Evolutionary conservation across 2,329 filamentous ascomycete species (phyloP), one percentile per base, ranked within the genome.

Genomic region (Nemania sp.): DNA sequence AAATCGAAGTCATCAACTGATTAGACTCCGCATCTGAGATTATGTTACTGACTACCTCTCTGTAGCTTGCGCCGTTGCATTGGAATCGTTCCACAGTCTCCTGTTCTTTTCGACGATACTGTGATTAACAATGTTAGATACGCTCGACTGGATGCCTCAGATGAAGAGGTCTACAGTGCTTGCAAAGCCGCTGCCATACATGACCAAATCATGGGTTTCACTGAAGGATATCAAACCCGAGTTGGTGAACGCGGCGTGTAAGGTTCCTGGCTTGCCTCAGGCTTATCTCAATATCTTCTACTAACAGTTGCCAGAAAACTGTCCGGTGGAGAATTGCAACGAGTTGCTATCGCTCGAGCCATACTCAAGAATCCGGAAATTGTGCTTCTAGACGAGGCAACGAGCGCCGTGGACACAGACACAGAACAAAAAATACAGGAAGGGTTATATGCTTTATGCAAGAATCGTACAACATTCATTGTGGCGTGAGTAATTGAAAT

Each of bases 351-450:
- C 70, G 87, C 87, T 7, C 84, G 90, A 25, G 89, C 90, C 1
- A 83, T 94, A 49, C 78, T 93, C 65, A 90, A 91, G 74, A 83
- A 84, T 60, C 90, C 90, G 0, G 87, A 90, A 57, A 87, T 93
- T 61, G 85, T 94, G 10, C 81, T 94, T 40, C 81, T 94, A 0
- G 90, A 94, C 65, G 90, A 93, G 73, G 88, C 90, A 1, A 92
- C 91, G 3, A 91, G 89, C 39, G 87, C 90, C 6, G 87, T 94
- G 59, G 87, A 91, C 62, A 88, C 87, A 0, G 84, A 87, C 35
- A 89, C 86, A 1, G 87, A 90, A 72, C 83, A 86, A 57, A 83
- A 86, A 65, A 89, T 89, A 47, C 87, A 89, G 67, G 78, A 83
- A 34, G 87, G 87, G 0, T 81, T 90, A 54, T 77, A 77, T 59